These are phyloP conservation scores for Monosiga brevicollis DNA, from an alignment of 78 protist species.

Conservation along the genomic window DNA sequence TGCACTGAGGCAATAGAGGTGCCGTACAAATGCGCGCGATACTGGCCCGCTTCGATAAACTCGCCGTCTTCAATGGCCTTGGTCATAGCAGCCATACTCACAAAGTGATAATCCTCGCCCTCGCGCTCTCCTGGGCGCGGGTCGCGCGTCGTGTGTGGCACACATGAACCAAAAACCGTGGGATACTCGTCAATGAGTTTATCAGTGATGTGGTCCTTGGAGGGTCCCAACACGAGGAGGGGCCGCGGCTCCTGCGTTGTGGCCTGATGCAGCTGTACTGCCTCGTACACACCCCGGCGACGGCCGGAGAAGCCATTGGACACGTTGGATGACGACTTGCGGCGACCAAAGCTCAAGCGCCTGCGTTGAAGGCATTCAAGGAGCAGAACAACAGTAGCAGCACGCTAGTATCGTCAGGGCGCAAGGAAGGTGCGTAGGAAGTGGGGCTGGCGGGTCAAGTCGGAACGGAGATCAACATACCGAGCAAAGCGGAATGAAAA, in stretches of 20 bases:
- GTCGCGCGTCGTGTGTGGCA: background rate
- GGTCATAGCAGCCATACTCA: background rate
- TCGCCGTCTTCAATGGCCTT: background rate
- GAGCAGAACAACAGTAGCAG: too few species aligned
- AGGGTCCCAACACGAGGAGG: background rate
- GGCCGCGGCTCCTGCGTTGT: background rate
- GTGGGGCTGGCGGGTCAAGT: too few species aligned
- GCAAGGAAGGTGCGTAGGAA: too few species aligned
- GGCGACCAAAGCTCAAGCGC: too few species aligned
- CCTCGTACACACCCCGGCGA: too few species aligned
- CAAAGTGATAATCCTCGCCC: background rate
- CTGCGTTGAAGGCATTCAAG: too few species aligned
- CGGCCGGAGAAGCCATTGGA: too few species aligned
- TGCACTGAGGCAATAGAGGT: background rate
- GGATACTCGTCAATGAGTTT: background rate
- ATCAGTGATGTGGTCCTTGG: background rate
- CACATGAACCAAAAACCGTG: background rate
- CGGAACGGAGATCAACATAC: too few species aligned
- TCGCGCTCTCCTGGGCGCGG: background rate
- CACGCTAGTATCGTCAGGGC: too few species aligned
- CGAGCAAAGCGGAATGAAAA: too few species aligned
- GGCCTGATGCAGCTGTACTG: too few species aligned
- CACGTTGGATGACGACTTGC: too few species aligned
- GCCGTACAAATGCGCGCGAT: background rate
- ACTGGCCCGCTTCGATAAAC: background rate